phyloP scores from a whole-genome alignment of 306 rosid genomes.

The Cicer cuneatum region DNA sequence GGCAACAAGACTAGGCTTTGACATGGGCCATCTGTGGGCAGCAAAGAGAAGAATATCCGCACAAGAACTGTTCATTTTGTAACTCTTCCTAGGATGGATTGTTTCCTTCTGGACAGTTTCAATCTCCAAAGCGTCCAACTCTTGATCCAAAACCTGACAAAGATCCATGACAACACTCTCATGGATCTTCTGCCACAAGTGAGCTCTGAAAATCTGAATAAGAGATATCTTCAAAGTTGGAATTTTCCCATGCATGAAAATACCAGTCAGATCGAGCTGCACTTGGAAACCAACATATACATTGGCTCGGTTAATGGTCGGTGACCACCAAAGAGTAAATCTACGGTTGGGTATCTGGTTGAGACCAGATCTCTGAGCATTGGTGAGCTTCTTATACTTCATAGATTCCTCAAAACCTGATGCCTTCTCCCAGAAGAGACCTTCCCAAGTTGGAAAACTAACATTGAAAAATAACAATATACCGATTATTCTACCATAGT shows the following conservation, averaged over 20 bases:
- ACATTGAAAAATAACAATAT: slow-evolving; percentile 35
- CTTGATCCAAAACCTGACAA: slow-evolving; percentile 99
- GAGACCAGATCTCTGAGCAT: slow-evolving; percentile 99
- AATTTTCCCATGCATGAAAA: slow-evolving; percentile 99
- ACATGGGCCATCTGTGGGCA: slow-evolving; percentile 99
- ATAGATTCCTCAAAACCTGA: slow-evolving; percentile 99
- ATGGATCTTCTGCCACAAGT: slow-evolving; percentile 99
- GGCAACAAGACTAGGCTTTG: slow-evolving; percentile 98
- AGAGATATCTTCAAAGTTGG: slow-evolving; percentile 97
- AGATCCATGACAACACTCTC: slow-evolving; percentile 99
- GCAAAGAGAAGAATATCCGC: slow-evolving; percentile 97
- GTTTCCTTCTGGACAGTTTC: slow-evolving; percentile 99
- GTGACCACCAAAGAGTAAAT: slow-evolving; percentile 99
- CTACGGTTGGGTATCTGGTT: slow-evolving; percentile 99
- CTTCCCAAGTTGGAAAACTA: slow-evolving; percentile 98
- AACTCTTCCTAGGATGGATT: slow-evolving; percentile 97
- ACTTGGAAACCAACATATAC: slow-evolving; percentile 99
- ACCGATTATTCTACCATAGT: slow-evolving; percentile 29
- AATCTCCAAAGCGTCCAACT: slow-evolving; percentile 96
- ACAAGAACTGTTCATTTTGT: slow-evolving; percentile 99
- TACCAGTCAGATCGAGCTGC: slow-evolving; percentile 97
- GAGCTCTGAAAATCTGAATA: slow-evolving; percentile 97
- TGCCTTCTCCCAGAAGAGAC: slow-evolving; percentile 99
- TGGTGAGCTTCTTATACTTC: slow-evolving; percentile 98
- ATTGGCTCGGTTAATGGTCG: slow-evolving; percentile 97